A percentile compares a stretch with the other conserved stretches of the same genome.
phyloP scores from a whole-genome alignment of 1,284 basidiomycete species.

The Ganoderma boninense region DNA sequence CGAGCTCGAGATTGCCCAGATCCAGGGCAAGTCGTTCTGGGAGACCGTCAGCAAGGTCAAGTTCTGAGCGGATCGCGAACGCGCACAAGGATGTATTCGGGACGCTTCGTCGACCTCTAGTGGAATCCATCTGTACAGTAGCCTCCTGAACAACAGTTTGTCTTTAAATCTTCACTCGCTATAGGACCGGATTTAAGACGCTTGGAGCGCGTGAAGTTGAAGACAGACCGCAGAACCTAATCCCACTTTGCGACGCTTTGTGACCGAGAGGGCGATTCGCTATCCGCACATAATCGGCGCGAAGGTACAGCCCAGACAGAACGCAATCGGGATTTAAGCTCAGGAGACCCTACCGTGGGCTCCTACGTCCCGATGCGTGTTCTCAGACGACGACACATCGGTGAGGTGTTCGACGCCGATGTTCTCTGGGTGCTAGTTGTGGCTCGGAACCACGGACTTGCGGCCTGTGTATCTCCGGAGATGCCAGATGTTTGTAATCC shows the following conservation, averaged over 20 bases:
- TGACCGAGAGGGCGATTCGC: neutral
- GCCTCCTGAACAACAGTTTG: neutral
- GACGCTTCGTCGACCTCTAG: constrained; percentile 11
- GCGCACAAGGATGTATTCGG: neutral
- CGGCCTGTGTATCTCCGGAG: neutral
- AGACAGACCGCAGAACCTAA: neutral
- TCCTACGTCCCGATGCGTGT: neutral
- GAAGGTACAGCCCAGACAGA: neutral
- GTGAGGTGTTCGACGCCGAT: neutral
- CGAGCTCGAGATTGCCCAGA: constrained; percentile 71
- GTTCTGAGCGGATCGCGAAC: constrained; percentile 29
- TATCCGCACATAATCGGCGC: neutral
- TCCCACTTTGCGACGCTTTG: neutral
- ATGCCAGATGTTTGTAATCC: neutral
- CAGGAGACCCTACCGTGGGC: neutral
- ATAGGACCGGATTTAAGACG: neutral
- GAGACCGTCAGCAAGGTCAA: constrained; percentile 53
- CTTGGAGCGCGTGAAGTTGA: neutral
- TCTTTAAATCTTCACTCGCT: neutral
- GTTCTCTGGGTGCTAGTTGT: neutral
- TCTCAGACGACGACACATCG: neutral
- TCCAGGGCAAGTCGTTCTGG: constrained; percentile 74
- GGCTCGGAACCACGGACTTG: neutral
- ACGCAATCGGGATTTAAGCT: neutral
- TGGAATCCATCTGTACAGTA: constrained; percentile 6